phyloP scores from a whole-genome alignment of 306 rosid species.

The Corylus heterophylla region DNA sequence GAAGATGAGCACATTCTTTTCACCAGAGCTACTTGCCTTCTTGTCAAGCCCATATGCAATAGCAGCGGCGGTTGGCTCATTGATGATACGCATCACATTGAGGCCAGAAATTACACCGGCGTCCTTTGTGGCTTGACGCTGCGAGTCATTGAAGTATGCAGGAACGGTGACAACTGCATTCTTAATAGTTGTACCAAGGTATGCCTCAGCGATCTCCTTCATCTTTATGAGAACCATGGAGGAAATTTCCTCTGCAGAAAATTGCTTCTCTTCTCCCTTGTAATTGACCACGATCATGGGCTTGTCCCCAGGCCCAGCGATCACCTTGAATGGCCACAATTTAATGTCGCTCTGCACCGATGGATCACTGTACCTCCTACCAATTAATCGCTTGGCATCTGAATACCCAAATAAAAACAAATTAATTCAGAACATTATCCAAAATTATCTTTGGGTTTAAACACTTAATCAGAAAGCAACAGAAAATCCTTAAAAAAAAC shows the following conservation, averaged over 20 bases:
- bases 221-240: conserved; percentile 56
- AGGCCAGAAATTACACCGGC: conserved; percentile 57
- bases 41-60: conserved; percentile 61
- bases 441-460: not conserved
- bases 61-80: conserved; percentile 58
- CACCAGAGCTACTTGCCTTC: conserved; percentile 34
- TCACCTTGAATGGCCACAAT: conserved; percentile 58
- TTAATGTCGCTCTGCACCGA: conserved; percentile 50
- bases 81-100: conserved; percentile 58
- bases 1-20: conserved; percentile 54
- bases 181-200: conserved; percentile 40
- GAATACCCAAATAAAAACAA: not conserved
- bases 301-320: conserved; percentile 48
- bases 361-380: conserved; percentile 40
- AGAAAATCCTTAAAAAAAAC: not conserved
- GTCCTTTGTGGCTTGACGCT: conserved; percentile 59
- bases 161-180: conserved; percentile 59
- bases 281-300: conserved; percentile 53
- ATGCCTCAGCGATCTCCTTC: conserved; percentile 61
- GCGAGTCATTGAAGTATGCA: conserved; percentile 57
- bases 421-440: not conserved
- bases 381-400: conserved; percentile 63
- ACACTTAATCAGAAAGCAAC: not conserved
- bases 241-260: conserved; percentile 53
- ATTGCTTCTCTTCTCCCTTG: conserved; percentile 54